These are phyloP conservation scores for Talaromyces ruber DNA, from an alignment of 495 filamentous ascomycete genomes.

Conservation along the genomic window DNA sequence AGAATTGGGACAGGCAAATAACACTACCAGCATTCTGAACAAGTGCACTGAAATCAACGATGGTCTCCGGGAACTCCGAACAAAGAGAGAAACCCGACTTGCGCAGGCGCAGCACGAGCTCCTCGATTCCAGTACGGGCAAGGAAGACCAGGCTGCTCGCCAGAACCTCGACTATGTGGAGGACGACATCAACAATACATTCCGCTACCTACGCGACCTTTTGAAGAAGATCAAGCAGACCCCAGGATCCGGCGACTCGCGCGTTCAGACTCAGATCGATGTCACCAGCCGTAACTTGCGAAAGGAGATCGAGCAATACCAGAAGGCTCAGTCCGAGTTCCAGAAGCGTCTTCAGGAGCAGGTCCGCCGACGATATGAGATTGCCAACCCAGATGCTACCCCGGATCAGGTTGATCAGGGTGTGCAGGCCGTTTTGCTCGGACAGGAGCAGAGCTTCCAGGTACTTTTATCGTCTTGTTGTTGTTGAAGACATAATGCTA, in stretches of 20 bases:
- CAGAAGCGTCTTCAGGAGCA: conserved; percentile 69
- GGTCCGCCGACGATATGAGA: conserved; percentile 80
- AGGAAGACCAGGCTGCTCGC: conserved; percentile 33
- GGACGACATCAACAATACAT: conserved; percentile 70
- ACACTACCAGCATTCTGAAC: conserved; percentile 62
- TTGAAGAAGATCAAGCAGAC: conserved; percentile 73
- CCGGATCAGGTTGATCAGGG: conserved; percentile 73
- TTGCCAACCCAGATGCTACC: conserved; percentile 76
- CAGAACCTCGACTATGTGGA: conserved; percentile 57
- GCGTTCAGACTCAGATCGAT: conserved; percentile 70
- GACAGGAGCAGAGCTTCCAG: conserved; percentile 69
- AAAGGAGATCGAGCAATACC: conserved; percentile 70
- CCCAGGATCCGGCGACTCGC: conserved; percentile 58
- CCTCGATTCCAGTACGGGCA: conserved; percentile 34
- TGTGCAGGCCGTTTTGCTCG: conserved; percentile 57
- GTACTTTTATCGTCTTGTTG: conserved; percentile 13
- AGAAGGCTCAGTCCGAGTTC: conserved; percentile 66
- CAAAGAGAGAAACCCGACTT: conserved; percentile 31
- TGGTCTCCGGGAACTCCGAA: conserved; percentile 45
- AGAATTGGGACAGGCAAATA: conserved; percentile 59
- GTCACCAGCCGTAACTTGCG: conserved; percentile 71
- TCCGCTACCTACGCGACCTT: conserved; percentile 63
- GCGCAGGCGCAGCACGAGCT: conserved; percentile 30
- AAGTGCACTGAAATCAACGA: conserved; percentile 71
- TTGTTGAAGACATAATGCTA: conserved; percentile 2